Conservation (phyloP, 228 moss, liverwort and hornwort species). For the Sphagnum magellanicum region DNA sequence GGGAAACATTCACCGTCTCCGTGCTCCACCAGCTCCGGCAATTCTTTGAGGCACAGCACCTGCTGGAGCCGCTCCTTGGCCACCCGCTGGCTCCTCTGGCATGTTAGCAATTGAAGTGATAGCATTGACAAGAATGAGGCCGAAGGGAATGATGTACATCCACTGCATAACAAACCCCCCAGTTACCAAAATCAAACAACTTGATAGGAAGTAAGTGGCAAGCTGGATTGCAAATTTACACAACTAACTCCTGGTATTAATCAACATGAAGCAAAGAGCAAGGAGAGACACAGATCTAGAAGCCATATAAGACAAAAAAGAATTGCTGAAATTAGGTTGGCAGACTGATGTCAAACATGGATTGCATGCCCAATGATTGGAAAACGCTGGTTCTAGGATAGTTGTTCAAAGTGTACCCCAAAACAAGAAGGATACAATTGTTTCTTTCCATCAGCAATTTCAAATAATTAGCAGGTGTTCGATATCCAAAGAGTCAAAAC, state of each 20-base stretch:
- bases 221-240: neutral
- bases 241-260: neutral
- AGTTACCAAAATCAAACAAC: neutral
- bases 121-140: constrained; percentile 71
- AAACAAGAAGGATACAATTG: neutral
- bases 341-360: neutral
- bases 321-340: neutral
- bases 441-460: neutral
- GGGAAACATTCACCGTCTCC: constrained; percentile 28
- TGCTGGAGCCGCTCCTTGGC: constrained; percentile 48
- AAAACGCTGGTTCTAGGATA: no score
- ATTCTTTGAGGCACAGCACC: constrained; percentile 34
- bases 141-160: constrained; percentile 90
- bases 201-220: neutral
- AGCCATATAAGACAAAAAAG: neutral
- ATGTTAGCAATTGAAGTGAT: constrained; percentile 69
- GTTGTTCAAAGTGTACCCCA: no score
- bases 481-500: no score
- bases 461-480: no score
- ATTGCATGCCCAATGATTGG: neutral
- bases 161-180: constrained; percentile 46
- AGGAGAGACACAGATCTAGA: neutral
- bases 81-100: constrained; percentile 79
- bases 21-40: constrained; percentile 47
- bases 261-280: neutral